Base-by-base conservation (phyloP, 176 grass and related monocot genomes). In the Ananas comosus region DNA sequence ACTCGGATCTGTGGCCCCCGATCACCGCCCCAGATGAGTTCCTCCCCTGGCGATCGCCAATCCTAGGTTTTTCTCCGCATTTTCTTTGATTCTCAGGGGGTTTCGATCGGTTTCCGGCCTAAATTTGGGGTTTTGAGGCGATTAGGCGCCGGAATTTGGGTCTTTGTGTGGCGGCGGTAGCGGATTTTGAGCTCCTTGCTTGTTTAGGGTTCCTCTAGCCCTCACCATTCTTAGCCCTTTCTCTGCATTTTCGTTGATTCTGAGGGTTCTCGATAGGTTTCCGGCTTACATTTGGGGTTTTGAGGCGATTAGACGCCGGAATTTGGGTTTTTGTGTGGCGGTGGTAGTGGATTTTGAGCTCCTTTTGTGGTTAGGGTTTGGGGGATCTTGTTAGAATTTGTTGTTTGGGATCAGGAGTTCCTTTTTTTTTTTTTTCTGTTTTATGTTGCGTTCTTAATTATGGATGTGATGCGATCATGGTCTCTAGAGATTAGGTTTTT, bases 1-100 rank as follows among this genome's bases (percentile, higher is more conserved):
- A 51, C 21, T 13, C 68, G 68, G 68, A 70, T 70, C 50, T 53
- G 14, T 53, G 19, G 6, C 28, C 50, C 68, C 13, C 6, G 21
- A 23, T 24, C 3, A 0, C 14, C 51, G 53, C 4, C 14, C 51
- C 51, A 70, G 68, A 70, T 70, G 68, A 70, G 68, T 70, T 70
- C 21, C 21, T 51, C 16, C 49, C 25, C 27, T 61, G 56, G 56
- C n/a, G 65, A 13, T 16, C 68, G 8, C 12, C 18, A 12, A 61
- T 61, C 49, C 51, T 13, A 17, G 11, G 49, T 49, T 51, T 53
- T 70, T 18, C 25, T 53, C 10, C 49, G 22, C 68, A 70, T 70
- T 70, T 70, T 49, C 22, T 70, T 12, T 53, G 68, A 53, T 53
- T 53, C 12, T 51, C 22, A 42, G 33, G 49, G 49, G 49, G n/a